phyloP scores from a whole-genome alignment of 2,329 filamentous ascomycete genomes.

The Atkinsonella hypoxylon region DNA sequence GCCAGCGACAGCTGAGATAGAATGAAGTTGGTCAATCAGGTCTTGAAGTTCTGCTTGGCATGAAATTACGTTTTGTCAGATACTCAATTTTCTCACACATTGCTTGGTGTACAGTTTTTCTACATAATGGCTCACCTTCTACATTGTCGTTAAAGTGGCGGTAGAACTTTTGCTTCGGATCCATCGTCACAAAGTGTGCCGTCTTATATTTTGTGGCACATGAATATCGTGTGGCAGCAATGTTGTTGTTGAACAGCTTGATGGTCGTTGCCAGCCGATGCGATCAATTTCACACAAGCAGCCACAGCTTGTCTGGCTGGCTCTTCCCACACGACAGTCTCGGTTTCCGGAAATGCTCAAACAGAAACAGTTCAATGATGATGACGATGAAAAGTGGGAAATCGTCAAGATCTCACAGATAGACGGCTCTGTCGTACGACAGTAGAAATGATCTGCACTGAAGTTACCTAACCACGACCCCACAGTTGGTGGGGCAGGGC shows the following conservation, averaged over 20 bases:
- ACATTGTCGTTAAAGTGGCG: conserved; percentile 69
- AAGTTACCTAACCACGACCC: not conserved
- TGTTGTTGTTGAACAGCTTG: not conserved
- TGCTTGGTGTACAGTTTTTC: not conserved
- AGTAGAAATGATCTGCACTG: not conserved
- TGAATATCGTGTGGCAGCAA: not conserved
- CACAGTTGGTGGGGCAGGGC: conserved; percentile 1
- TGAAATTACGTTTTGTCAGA: not conserved
- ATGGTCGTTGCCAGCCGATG: not conserved
- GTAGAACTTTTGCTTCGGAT: conserved; percentile 67
- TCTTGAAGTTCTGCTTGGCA: conserved; percentile 54
- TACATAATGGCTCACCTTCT: conserved; percentile 42
- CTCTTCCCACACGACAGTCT: no score
- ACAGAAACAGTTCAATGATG: no score
- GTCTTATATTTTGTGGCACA: not conserved
- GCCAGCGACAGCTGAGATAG: conserved; percentile 48
- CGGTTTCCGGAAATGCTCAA: no score
- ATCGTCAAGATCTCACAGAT: no score
- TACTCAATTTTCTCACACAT: not conserved
- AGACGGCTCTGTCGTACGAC: not conserved
- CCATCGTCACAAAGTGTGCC: conserved; percentile 14
- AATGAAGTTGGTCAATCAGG: conserved; percentile 57
- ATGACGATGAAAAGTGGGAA: no score
- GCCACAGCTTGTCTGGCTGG: no score
- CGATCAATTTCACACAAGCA: no score